Percentiles rank a stretch among this genome's conserved stretches.
These are phyloP conservation scores for Aspergillus alliaceus DNA, from an alignment of 2,329 filamentous ascomycete species.

Conservation along the genomic window DNA sequence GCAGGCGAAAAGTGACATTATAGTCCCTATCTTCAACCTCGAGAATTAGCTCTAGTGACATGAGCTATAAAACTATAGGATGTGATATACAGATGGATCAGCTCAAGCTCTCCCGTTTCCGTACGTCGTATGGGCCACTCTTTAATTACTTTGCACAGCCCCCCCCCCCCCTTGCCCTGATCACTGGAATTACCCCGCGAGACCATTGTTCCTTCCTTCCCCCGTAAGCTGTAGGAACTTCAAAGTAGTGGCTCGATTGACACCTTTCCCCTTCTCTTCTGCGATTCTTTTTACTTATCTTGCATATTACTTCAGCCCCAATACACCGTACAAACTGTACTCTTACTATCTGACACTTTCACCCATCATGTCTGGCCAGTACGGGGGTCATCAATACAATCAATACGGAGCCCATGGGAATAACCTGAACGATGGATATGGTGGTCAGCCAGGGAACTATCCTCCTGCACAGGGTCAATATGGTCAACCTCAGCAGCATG, in stretches of 20 bases:
- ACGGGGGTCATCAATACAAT: constrained; percentile 21
- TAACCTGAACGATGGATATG: constrained; percentile 14
- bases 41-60: no score
- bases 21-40: background rate
- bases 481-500: constrained; percentile 21
- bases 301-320: background rate
- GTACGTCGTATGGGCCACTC: background rate
- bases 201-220: background rate
- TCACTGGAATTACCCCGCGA: background rate
- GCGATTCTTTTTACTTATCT: background rate
- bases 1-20: background rate
- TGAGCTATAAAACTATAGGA: no score
- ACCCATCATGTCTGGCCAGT: constrained; percentile 14
- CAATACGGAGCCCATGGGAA: constrained; percentile 18
- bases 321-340: background rate
- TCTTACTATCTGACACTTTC: background rate
- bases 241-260: background rate
- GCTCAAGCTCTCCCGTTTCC: background rate
- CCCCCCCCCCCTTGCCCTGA: no score
- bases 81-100: no score
- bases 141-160: background rate
- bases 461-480: constrained; percentile 22
- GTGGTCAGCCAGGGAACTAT: constrained; percentile 22
- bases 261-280: background rate
- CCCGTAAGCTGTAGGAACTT: no score